Evolutionary conservation across 2,329 filamentous ascomycete genomes (phyloP), one percentile per base, ranked within the genome.

Genomic region (Zasmidium angulare): DNA sequence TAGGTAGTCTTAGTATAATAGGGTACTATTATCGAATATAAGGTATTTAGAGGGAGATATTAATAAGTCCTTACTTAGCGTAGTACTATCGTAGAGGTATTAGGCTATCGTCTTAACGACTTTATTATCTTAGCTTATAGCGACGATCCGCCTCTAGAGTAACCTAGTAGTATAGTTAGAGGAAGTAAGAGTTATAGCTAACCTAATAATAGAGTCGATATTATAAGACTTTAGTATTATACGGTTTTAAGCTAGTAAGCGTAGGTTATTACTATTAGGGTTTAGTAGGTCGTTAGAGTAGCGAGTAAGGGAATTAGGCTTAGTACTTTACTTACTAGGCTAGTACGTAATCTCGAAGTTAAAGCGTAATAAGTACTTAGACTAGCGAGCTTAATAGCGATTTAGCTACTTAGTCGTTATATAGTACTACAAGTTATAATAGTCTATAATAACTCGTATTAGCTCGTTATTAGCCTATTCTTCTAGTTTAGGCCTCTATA

Each of bases 311-410:
- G 7, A 7, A 36, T 36, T 36, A 36, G 29, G 29, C 14, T 36
- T 36, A 36, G 29, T 36, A 7, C 29, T 14, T 36, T 36, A 36
- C 7, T 7, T 14, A 14, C 29, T 24, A 4, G 20, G 49, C 19
- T 12, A 14, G 54, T 71, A 72, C 23, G 29, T 47, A 43, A 74
- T 70, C n/a, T 50, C 55, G 50, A 73, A 73, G 49, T 69, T 70
- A 12, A 54, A 54, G 0, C 60, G 59, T 76, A 62, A 2, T 63
- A 68, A 19, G 69, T 51, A 1, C 75, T 63, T 23, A 62, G 53
- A n/a, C 68, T 56, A 22, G 50, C 50, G 29, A 14, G 29, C 29
- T 36, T 36, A 36, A 36, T 14, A 14, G 14, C 14, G 14, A 14
- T 14, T 36, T 7, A 36, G 29, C 29, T 36, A 36, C n/a, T n/a